Evolutionary conservation across 2,329 filamentous ascomycete genomes (phyloP), one percentile per base, ranked within the genome.

Genomic region (Bipolaris bicolor): DNA sequence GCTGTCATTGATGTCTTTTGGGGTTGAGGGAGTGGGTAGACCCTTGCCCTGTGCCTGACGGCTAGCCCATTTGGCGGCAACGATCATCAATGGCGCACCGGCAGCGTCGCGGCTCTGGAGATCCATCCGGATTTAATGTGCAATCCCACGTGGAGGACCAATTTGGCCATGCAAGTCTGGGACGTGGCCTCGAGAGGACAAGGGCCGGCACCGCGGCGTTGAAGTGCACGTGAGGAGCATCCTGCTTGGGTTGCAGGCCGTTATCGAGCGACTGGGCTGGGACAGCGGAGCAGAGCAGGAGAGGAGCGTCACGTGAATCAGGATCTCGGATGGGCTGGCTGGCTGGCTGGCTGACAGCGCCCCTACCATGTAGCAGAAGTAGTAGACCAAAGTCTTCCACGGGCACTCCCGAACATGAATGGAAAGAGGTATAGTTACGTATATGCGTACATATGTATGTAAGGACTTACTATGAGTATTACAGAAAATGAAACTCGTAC

Each of bases 31-130:
- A 60, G 57, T 61, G 37, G 49, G 37, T 31, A 60, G 53, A 55
- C 62, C 63, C 62, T 55, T 62, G 65, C 58, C 51, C 56, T 60
- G 64, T 61, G 58, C 58, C 55, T 60, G 60, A 61, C 63, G 49
- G 13, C 67, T 70, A 71, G 63, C 66, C 64, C 51, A 49, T 62
- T 66, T 57, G 41, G 64, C 57, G 62, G 59, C 62, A 55, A 64
- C 62, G 63, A 68, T 71, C 62, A 62, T 57, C 68, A 62, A 37
- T 53, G 55, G 52, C 57, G 61, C 44, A 44, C 51, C 59, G 56
- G 22, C 46, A 58, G 57, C 61, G 55, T 53, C 57, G 61, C 63
- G 64, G 63, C 60, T 64, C 53, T 60, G 62, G 52, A 63, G 63
- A 67, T 69, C 66, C 58, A 63, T 58, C 57, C 57, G 55, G 34